phyloP scores from a whole-genome alignment of 129 eudicot genomes.

The Logfia minima region DNA sequence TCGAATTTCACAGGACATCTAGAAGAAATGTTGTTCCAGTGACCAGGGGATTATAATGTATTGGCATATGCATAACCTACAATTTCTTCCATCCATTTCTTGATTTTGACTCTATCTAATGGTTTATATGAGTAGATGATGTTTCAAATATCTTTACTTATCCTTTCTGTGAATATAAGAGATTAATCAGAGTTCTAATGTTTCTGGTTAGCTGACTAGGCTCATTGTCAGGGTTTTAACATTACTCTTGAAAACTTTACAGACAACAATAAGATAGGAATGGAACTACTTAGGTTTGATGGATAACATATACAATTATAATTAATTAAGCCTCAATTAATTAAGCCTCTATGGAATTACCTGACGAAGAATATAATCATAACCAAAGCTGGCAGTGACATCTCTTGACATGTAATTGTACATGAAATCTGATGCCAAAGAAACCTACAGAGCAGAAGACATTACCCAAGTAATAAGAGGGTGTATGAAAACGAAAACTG shows the following conservation, averaged over 20 bases:
- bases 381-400: constrained; percentile 87
- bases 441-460: constrained; percentile 48
- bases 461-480: neutral
- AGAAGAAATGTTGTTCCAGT: too few species aligned
- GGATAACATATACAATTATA: neutral
- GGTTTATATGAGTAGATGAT: neutral
- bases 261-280: neutral
- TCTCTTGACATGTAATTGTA: constrained; percentile 87
- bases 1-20: too few species aligned
- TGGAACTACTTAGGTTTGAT: neutral
- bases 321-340: neutral
- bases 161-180: neutral
- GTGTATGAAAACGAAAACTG: neutral
- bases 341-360: constrained; percentile 34
- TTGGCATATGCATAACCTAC: neutral
- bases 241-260: neutral
- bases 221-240: neutral
- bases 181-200: neutral
- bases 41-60: too few species aligned
- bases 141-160: too few species aligned
- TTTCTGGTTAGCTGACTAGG: neutral
- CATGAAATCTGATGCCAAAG: constrained; percentile 90
- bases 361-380: constrained; percentile 90
- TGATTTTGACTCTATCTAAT: neutral
- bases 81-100: too few species aligned